Conservation (phyloP, 148 eudicot species). For the Fagopyrum homotropicum region DNA sequence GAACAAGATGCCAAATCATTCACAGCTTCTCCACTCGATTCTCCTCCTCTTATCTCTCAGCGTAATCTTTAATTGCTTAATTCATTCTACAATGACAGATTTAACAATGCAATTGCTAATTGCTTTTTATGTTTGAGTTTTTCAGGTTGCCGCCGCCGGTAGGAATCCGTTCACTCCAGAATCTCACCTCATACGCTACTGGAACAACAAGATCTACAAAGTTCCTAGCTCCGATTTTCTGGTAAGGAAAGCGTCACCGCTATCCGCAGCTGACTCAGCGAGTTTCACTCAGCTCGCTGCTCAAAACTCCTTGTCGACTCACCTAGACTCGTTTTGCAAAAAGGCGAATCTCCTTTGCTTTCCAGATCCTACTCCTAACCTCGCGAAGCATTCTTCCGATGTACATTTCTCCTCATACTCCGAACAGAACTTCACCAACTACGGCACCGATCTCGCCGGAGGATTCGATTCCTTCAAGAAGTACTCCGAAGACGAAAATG, state of each 20-base stretch:
- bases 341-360: slow-evolving; percentile 59
- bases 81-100: too few species aligned
- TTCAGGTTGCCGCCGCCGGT: slow-evolving; percentile 8
- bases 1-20: too few species aligned
- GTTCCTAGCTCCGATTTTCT: slow-evolving; percentile 59
- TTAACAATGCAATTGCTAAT: too few species aligned
- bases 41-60: too few species aligned
- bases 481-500: slow-evolving; percentile 33
- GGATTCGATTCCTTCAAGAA: slow-evolving; percentile 42
- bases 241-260: slow-evolving; percentile 53
- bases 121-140: too few species aligned
- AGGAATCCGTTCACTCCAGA: slow-evolving; percentile 61
- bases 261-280: slow-evolving; percentile 38
- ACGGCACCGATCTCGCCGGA: slow-evolving; percentile 44
- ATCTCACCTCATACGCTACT: slow-evolving; percentile 54
- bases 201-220: slow-evolving; percentile 68
- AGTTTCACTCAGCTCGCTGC: slow-evolving; percentile 54
- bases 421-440: slow-evolving; percentile 58
- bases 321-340: slow-evolving; percentile 48
- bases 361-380: slow-evolving; percentile 31
- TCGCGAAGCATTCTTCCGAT: slow-evolving; percentile 13
- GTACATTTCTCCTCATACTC: slow-evolving; percentile 33
- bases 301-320: slow-evolving; percentile 37
- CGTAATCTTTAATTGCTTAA: too few species aligned
- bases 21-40: too few species aligned